Percentiles rank a stretch among this genome's conserved stretches.
phyloP scores from a whole-genome alignment of 73 alveolate species.

The Paramecium pentaurelia region DNA sequence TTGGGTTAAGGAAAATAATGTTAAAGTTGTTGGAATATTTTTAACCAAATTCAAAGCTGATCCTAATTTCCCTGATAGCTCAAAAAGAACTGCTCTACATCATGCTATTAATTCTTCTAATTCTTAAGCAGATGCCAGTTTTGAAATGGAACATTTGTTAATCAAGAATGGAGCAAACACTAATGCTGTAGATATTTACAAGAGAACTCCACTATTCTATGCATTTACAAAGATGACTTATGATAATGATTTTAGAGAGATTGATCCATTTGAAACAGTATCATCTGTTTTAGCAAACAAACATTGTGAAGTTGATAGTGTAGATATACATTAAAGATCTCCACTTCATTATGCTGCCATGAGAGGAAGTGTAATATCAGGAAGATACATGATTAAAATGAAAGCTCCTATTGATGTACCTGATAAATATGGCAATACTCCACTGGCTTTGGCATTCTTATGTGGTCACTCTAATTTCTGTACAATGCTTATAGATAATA shows the following conservation, averaged over 20 bases:
- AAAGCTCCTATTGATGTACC: constrained; percentile 69
- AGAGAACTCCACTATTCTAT: constrained; percentile 85
- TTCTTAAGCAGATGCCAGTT: constrained; percentile 78
- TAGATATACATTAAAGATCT: constrained; percentile 74
- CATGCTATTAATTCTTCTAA: constrained; percentile 72
- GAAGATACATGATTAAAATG: constrained; percentile 66
- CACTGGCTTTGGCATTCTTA: constrained; percentile 74
- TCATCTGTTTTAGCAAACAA: constrained; percentile 63
- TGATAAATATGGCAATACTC: constrained; percentile 82
- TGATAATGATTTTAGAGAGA: constrained; percentile 47
- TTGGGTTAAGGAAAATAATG: constrained; percentile 52
- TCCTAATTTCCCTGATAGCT: background rate
- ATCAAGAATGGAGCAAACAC: constrained; percentile 68
- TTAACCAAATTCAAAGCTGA: constrained; percentile 40
- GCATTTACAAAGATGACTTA: constrained; percentile 74
- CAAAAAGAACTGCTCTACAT: constrained; percentile 69
- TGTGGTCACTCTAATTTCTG: constrained; percentile 73
- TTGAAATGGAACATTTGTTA: constrained; percentile 72
- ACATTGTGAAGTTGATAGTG: constrained; percentile 62
- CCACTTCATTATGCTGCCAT: constrained; percentile 85
- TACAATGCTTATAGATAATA: constrained; percentile 72
- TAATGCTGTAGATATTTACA: constrained; percentile 68
- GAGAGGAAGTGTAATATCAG: constrained; percentile 73
- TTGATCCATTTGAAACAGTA: constrained; percentile 85
- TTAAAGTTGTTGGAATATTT: constrained; percentile 39